A percentile compares a stretch with the other conserved stretches of the same genome.
phyloP scores from a whole-genome alignment of 2,329 filamentous ascomycete genomes.

The Beauveria scarabaeidicola region DNA sequence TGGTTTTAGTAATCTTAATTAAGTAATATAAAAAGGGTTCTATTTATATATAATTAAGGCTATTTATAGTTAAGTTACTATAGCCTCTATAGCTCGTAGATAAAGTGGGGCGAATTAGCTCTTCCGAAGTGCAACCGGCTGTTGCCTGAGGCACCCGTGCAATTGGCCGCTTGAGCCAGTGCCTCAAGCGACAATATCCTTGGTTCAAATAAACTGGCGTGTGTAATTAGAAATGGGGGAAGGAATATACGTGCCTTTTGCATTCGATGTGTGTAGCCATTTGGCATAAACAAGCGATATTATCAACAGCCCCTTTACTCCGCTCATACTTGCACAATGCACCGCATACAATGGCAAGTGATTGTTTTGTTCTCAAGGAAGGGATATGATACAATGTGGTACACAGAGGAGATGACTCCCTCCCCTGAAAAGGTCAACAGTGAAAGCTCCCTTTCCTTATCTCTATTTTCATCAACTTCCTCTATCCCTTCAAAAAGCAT shows the following conservation, averaged over 20 bases:
- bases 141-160: too few species aligned
- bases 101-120: too few species aligned
- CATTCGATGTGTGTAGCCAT: not conserved
- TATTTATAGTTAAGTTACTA: too few species aligned
- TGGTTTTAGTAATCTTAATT: too few species aligned
- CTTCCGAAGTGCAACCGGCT: too few species aligned
- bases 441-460: slow-evolving; percentile 6
- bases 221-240: not conserved
- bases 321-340: slow-evolving; percentile 19
- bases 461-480: not conserved
- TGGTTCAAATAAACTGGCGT: not conserved
- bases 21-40: too few species aligned
- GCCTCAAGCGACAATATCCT: too few species aligned
- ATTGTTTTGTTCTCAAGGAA: slow-evolving; percentile 19
- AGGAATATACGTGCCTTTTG: not conserved
- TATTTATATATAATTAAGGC: too few species aligned
- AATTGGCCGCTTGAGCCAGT: too few species aligned
- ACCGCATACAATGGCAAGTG: slow-evolving; percentile 15
- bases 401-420: slow-evolving; percentile 21
- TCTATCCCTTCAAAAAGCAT: not conserved
- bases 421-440: slow-evolving; percentile 15
- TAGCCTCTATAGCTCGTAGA: too few species aligned
- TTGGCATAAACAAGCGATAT: slow-evolving; percentile 6
- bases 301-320: slow-evolving; percentile 5
- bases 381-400: slow-evolving; percentile 25